These are phyloP conservation scores for Ceratobasidium sp. DNA, from an alignment of 1,284 basidiomycete species.

Conservation along the genomic window DNA sequence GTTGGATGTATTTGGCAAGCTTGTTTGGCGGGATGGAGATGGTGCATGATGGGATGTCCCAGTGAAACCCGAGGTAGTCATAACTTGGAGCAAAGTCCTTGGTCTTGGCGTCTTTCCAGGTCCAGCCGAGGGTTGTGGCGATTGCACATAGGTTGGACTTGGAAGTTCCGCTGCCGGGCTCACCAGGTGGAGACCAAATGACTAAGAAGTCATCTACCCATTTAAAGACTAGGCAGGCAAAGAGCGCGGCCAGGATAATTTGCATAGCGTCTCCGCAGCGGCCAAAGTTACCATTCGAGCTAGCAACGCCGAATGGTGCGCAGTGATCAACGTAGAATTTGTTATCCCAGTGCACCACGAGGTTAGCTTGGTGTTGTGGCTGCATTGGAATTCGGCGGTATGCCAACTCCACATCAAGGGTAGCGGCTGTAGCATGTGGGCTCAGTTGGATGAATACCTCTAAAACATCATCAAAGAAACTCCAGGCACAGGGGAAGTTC, in stretches of 20 bases:
- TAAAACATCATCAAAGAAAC: conserved; percentile 53
- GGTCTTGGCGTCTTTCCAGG: conserved; percentile 1
- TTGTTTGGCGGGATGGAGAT: conserved; percentile 33
- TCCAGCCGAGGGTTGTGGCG: neutral
- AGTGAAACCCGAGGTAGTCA: conserved; percentile 35
- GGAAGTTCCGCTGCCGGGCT: neutral
- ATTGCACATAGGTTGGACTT: neutral
- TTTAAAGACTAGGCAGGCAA: conserved; percentile 54
- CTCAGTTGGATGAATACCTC: conserved; percentile 52
- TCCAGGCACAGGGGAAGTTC: conserved; percentile 57
- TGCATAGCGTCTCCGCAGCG: conserved; percentile 49
- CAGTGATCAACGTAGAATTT: conserved; percentile 51
- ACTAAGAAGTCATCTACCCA: conserved; percentile 61
- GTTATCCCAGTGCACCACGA: conserved; percentile 48
- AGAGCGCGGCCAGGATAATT: conserved; percentile 50
- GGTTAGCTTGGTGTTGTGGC: conserved; percentile 54
- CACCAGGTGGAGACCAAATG: conserved; percentile 45
- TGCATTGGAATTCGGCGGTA: conserved; percentile 55
- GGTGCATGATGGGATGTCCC: conserved; percentile 3
- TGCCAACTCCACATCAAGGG: conserved; percentile 52
- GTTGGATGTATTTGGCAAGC: conserved; percentile 22
- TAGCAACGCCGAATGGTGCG: conserved; percentile 53
- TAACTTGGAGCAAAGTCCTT: conserved; percentile 1
- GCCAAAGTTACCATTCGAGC: conserved; percentile 53
- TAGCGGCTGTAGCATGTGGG: conserved; percentile 53